Conservation (phyloP, 352 stramenopile genomes). For the Globisporangium orthogonon region DNA sequence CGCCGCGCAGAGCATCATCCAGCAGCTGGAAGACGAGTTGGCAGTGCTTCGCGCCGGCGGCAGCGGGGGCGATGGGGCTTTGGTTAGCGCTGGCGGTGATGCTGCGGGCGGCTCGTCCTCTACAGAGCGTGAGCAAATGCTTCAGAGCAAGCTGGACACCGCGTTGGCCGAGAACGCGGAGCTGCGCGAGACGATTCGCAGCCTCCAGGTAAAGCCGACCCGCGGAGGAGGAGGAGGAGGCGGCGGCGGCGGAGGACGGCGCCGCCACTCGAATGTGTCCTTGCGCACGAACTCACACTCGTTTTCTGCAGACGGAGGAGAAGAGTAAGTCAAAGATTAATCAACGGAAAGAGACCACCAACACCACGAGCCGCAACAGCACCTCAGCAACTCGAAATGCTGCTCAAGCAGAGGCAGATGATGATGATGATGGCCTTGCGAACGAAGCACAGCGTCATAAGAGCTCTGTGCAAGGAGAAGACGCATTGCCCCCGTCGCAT, state of each 20-base stretch:
- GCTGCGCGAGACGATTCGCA: conserved; percentile 51
- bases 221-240: conserved; percentile 10
- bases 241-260: conserved; percentile 1
- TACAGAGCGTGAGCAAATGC: conserved; percentile 13
- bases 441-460: neutral
- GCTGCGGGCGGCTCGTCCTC: conserved; percentile 9
- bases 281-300: conserved; percentile 21
- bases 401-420: neutral
- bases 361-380: neutral
- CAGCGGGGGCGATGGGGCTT: neutral
- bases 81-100: neutral
- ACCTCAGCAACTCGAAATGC: neutral
- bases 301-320: conserved; percentile 13
- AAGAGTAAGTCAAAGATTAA: conserved; percentile 4
- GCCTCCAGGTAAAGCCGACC: conserved; percentile 53
- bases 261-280: conserved; percentile 26
- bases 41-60: conserved; percentile 1
- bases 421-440: neutral
- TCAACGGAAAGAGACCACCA: conserved; percentile 10
- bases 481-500: conserved; percentile 1
- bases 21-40: conserved; percentile 35
- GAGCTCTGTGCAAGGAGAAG: neutral
- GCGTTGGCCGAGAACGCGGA: conserved; percentile 54
- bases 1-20: conserved; percentile 29
- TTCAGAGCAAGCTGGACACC: conserved; percentile 42